Evolutionary conservation across 164 flowering plant genomes (phyloP), one percentile per base, ranked within the genome.

Genomic region (Aristolochia californica): DNA sequence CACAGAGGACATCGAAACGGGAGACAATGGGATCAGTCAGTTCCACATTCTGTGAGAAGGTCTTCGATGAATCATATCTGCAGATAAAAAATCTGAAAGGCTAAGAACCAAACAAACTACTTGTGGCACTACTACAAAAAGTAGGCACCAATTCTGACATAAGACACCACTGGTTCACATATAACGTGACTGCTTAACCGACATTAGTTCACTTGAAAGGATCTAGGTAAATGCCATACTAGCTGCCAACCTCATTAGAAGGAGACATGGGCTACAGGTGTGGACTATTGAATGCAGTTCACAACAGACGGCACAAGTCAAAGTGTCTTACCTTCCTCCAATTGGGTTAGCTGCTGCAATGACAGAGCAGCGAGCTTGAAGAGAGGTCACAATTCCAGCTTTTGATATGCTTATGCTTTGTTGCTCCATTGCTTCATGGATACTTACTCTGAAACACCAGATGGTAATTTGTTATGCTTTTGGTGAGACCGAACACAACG

Each of bases 381-480:
- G 99, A 52, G 97, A 89, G 22, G 99, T 93, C 50, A 89, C 97
- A 57, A 93, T 93, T 47, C 97, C 99, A 60, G 97, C 99, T 65
- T 93, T 93, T 53, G 97, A 87, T 68, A 89, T 93, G 75, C 97
- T 89, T 43, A 93, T 93, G 66, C 97, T 93, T 72, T 93, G 99
- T 66, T 93, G 99, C 68, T 93, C 97, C 99, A 89, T 93, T 17
- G 99, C 99, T 75, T 93, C 99, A 68, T 93, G 99, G 65, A 93
- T 93, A 64, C 97, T 89, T 72, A 93, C 97, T 74, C 99, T 93
- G 79, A 18, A 48, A 56, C 5, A 50, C 70, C 23, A n/a, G 13
- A 56, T 28, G 17, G 28, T 34, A 11, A 28, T 22, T 57, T 60
- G 0, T 24, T 14, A 40, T 20, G 43, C 15, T 61, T 20, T 47